phyloP scores from a whole-genome alignment of 208 protist species.

The Leishmania lainsoni region DNA sequence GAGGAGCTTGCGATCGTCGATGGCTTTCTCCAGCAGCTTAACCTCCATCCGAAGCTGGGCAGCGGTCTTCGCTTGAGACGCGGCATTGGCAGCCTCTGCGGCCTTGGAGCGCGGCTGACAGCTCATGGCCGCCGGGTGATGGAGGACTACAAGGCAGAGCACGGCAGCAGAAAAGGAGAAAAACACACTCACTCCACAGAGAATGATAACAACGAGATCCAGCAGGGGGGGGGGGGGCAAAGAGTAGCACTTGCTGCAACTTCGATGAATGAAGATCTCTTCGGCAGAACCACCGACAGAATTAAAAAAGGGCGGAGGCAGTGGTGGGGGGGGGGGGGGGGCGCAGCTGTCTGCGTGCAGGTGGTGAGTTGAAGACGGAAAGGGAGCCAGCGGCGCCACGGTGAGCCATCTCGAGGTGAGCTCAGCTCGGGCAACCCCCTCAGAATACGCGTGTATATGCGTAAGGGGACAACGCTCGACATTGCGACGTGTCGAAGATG shows the following conservation, averaged over 20 bases:
- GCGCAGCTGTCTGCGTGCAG: not conserved
- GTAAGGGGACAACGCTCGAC: not conserved
- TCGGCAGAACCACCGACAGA: not conserved
- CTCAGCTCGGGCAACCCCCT: not conserved
- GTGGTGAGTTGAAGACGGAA: not conserved
- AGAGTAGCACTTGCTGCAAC: not conserved
- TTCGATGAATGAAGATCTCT: not conserved
- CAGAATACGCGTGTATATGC: not conserved
- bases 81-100: not conserved
- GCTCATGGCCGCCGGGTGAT: constrained; percentile 3
- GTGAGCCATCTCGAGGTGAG: not conserved
- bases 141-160: not conserved
- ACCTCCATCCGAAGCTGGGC: constrained; percentile 42
- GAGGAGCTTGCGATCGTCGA: constrained; percentile 39
- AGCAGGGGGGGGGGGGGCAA: not conserved
- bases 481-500: not conserved
- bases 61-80: constrained; percentile 1
- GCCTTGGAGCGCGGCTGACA: not conserved
- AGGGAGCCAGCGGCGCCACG: not conserved
- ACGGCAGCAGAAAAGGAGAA: not conserved
- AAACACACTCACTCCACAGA: not conserved
- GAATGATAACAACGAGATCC: not conserved
- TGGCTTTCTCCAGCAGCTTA: constrained; percentile 21
- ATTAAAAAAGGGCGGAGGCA: not conserved
- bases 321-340: too few species aligned